Base-by-base conservation (phyloP, 495 filamentous ascomycete genomes). In the Penicillium coprophilum region DNA sequence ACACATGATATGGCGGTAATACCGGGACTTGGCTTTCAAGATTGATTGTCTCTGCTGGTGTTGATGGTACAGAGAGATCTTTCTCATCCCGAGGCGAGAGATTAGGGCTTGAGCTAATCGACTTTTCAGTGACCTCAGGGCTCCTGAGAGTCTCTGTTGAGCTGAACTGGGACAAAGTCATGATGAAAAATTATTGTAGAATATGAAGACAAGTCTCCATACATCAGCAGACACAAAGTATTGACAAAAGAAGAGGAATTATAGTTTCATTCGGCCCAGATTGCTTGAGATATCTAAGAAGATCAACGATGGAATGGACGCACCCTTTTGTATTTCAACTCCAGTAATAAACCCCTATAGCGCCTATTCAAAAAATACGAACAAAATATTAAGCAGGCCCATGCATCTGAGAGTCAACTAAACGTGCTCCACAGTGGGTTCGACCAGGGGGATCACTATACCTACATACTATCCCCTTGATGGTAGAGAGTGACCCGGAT, bases 1-100 rank as follows among this genome's bases (percentile, higher is more conserved):
- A 89, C 59, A 81, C 77, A 62, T 78, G 83, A 68, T 87, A 70
- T n/a, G 62, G 62, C 34, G 65, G 58, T 36, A 47, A 45, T 27
- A 31, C 15, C 7, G 54, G 20, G 2, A 44, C 36, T 58, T 68
- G 65, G 9, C 49, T 46, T 43, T 70, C 67, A 15, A 68, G 56
- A 1, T 68, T 59, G n/a, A 64, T 58, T 17, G 67, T 63, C 31
- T 48, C 46, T 46, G 66, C 52, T n/a, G 47, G 47, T 5, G 47
- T 41, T 23, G 63, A 64, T 13, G 66, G 53, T 40, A 57, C 44
- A 5, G 57, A 24, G 27, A 61, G 40, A 6, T 58, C 28, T 45
- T 62, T 64, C 27, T 68, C 60, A 46, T 65, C 56, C n/a, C 34
- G 40, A 19, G 50, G 21, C 15, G 60, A 55, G 21, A 64, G 34